phyloP scores from a whole-genome alignment of 257 asterid genomes.

The Voacanga thouarsii region DNA sequence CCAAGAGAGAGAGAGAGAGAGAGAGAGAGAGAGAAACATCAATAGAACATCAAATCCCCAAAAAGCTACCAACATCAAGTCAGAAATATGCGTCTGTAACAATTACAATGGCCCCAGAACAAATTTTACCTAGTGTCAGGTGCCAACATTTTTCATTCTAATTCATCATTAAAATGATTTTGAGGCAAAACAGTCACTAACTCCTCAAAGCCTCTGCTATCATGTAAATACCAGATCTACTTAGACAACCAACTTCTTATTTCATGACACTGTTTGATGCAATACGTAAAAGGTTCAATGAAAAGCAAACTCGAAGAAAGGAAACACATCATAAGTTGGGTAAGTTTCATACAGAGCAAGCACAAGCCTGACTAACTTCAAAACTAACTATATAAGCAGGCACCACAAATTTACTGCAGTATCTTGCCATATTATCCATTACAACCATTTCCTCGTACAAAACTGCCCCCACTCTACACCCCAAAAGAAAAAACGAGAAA shows the following conservation, averaged over 20 bases:
- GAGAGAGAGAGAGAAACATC: neutral
- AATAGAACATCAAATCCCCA: constrained; percentile 1
- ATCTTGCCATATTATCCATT: neutral
- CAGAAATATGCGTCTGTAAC: neutral
- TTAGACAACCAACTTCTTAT: neutral
- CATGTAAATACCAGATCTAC: neutral
- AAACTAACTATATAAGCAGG: neutral
- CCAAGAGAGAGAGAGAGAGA: too few species aligned
- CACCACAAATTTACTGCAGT: neutral
- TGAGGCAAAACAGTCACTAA: neutral
- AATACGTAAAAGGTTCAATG: neutral
- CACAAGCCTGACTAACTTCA: neutral
- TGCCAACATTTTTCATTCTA: neutral
- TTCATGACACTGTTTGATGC: neutral
- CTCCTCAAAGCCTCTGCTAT: neutral
- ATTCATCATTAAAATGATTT: neutral
- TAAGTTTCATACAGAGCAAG: neutral
- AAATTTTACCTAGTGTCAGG: neutral
- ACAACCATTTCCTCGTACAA: neutral
- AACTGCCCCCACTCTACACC: constrained; percentile 7
- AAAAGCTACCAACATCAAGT: neutral
- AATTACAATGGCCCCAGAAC: neutral
- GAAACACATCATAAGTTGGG: neutral
- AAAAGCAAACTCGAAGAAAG: neutral
- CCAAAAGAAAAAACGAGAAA: neutral